Evolutionary conservation across 257 asterid genomes (phyloP), one percentile per base, ranked within the genome.

Genomic region (Solanum rostratum): DNA sequence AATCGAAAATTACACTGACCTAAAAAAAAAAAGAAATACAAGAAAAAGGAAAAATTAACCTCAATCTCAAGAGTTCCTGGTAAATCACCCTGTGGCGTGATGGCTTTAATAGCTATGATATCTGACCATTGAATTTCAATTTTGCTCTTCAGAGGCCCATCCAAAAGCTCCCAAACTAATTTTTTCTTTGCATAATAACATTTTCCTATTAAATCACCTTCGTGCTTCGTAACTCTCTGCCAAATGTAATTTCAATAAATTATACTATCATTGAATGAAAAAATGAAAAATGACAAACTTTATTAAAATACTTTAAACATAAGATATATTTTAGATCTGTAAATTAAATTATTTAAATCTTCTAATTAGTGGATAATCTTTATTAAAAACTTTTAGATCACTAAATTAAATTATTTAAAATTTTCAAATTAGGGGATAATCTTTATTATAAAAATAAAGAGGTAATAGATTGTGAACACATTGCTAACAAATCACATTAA

Each of bases 131-230:
- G 92, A 3, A 95, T 83, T 62, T 95, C 99, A 76, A 95, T 91
- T 91, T 94, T 95, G 39, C 88, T 90, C 90, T 95, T 94, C 84
- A 95, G 37, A 15, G 92, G 82, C 10, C 97, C 95, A 2, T 90
- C 95, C 14, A 95, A 62, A 18, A 94, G 70, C 87, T 95, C 99
- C 99, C 99, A 95, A 0, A 94, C 97, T 81, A 94, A 52, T 80
- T 92, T 93, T 2, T 86, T 88, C 39, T 94, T 94, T 0, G 92
- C 93, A n/a, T 84, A 94, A 88, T 94, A 95, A 2, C 90, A 69
- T 79, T 95, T 94, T 0, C 93, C 94, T 2, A 89, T 87, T n/a
- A 95, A 86, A 78, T 94, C 95, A 10, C 97, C 96, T 81, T 90
- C 93, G 29, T 91, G 85, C 83, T 22, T 83, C 7, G 95, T 87